Evolutionary conservation across 345 rosid species (phyloP), one percentile per base, ranked within the genome.

Genomic region (Eucalyptus leucophloia): DNA sequence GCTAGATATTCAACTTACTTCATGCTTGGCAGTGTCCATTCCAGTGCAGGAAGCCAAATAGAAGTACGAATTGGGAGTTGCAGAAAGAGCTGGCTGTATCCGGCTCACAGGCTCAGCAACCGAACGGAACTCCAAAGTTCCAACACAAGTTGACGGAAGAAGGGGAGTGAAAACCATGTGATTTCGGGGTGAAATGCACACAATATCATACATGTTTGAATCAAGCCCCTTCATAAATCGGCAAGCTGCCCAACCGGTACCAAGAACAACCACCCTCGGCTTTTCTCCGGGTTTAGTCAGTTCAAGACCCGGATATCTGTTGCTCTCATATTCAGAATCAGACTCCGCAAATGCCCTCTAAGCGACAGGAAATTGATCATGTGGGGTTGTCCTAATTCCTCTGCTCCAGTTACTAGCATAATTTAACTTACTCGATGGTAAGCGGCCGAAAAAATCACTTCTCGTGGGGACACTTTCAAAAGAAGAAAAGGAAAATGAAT

Each of bases 121-220:
- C 4, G 99, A 97, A 77, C 98, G 94, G 88, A 98, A 97, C 90
- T 97, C 99, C 47, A 97, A 95, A 32, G 99, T 97, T 51, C 96
- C 95, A 80, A 95, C 96, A 90, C 96, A 94, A 15, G 87, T 50
- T 5, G 49, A 83, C 7, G 51, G 86, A 49, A 44, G 51, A 83
- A 83, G 86, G 86, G 51, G 86, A 23, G 97, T 96, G 91, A 96
- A 95, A 28, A 95, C 98, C 98, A 96, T 95, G 95, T 96, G 98
- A 89, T 96, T 96, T 92, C 98, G 92, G 4, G 97, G 97, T 30
- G 98, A 95, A 32, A 96, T 89, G 89, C 97, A 96, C 90, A 95
- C 97, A 87, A 91, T 88, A 87, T 94, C 98, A 69, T 94, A 95
- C 56, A 91, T 89, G 72, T 89, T 93, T 49, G 94, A 93, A 90